Evolutionary conservation across 140 eudicot species (phyloP).

Genomic region (Stevia rebaudiana): DNA sequence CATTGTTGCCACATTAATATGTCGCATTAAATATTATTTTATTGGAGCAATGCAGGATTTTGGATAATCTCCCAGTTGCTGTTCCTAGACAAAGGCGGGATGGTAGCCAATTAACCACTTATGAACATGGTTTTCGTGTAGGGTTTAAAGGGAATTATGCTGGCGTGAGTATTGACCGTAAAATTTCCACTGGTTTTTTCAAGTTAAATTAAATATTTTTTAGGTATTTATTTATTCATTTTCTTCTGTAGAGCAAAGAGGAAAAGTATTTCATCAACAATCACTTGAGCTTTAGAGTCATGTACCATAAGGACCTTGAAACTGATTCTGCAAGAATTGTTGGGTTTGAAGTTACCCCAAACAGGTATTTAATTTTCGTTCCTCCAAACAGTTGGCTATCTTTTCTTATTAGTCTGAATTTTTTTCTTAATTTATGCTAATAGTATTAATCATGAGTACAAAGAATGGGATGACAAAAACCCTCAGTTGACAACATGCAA

Average conservation of each 20-base stretch:
- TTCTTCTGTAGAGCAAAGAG: slow-evolving; percentile 55
- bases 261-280: slow-evolving; percentile 80
- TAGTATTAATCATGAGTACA: slow-evolving; percentile 80
- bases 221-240: not conserved
- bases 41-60: slow-evolving; percentile 51
- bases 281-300: slow-evolving; percentile 86
- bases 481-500: slow-evolving; percentile 77
- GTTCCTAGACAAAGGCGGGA: slow-evolving; percentile 78
- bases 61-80: slow-evolving; percentile 96
- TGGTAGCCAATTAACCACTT: slow-evolving; percentile 58
- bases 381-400: not conserved
- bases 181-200: not conserved
- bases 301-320: slow-evolving; percentile 76
- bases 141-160: slow-evolving; percentile 89
- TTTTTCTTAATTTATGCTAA: slow-evolving; percentile 13
- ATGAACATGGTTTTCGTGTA: slow-evolving; percentile 87
- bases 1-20: too few relatives aligned
- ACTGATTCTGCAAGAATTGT: slow-evolving; percentile 82
- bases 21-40: not conserved
- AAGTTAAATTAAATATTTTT: not conserved
- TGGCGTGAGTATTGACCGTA: slow-evolving; percentile 50
- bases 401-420: slow-evolving; percentile 1
- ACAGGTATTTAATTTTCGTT: slow-evolving; percentile 44
- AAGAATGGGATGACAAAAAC: slow-evolving; percentile 74
- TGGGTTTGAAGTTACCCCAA: slow-evolving; percentile 90